A percentile compares a stretch with the other conserved stretches of the same genome.
These are phyloP conservation scores for Cytospora leucostoma DNA, from an alignment of 2,329 filamentous ascomycete species.

Conservation along the genomic window DNA sequence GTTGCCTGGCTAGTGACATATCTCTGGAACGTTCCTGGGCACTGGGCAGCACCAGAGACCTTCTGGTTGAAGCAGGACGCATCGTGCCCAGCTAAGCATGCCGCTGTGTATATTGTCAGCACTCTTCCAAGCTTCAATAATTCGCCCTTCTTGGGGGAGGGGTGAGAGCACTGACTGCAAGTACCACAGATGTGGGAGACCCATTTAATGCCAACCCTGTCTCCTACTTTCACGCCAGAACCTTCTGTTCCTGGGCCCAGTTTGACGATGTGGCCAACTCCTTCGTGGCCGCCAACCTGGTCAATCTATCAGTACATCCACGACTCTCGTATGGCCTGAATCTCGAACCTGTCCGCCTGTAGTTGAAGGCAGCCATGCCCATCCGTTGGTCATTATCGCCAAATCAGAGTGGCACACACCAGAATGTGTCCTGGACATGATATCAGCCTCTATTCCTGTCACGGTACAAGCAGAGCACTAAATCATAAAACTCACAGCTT, in stretches of 20 bases:
- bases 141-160: background rate
- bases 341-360: slow-evolving; percentile 25
- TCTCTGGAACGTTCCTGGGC: slow-evolving; percentile 72
- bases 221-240: slow-evolving; percentile 61
- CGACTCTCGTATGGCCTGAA: background rate
- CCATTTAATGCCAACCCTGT: slow-evolving; percentile 73
- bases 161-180: slow-evolving; percentile 36
- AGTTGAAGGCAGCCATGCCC: slow-evolving; percentile 28
- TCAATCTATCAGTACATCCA: slow-evolving; percentile 33
- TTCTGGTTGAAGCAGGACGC: slow-evolving; percentile 64
- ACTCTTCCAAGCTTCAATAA: background rate
- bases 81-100: slow-evolving; percentile 59
- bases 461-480: background rate
- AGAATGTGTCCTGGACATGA: slow-evolving; percentile 28
- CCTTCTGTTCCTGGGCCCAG: slow-evolving; percentile 61
- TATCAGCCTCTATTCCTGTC: background rate
- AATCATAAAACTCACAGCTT: slow-evolving; percentile 14
- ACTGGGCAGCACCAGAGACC: slow-evolving; percentile 65
- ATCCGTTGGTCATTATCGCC: slow-evolving; percentile 27
- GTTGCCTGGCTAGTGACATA: slow-evolving; percentile 64
- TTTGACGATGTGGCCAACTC: slow-evolving; percentile 65
- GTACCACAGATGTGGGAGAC: slow-evolving; percentile 57
- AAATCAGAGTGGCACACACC: slow-evolving; percentile 30
- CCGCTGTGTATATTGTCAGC: slow-evolving; percentile 34
- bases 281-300: slow-evolving; percentile 63